Evolutionary conservation across 768 basidiomycete genomes (phyloP).

Genomic region (Auriscalpium orientale): DNA sequence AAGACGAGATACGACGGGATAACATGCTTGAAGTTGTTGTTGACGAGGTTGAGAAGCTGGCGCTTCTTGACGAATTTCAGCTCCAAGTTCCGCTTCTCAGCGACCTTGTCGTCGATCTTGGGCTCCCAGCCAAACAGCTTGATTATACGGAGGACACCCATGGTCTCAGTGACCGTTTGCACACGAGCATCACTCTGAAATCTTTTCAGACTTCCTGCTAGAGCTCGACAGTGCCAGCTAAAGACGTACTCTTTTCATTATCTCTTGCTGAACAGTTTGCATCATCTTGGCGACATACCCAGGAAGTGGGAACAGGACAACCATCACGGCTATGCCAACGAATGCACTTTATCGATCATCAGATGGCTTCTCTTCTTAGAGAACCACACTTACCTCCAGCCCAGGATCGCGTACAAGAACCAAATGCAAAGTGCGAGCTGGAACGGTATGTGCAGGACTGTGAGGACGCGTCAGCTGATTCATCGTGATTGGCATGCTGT

Average conservation of each 20-base stretch:
- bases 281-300: constrained; percentile 30
- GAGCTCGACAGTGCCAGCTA: background rate
- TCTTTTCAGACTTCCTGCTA: background rate
- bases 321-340: constrained; percentile 33
- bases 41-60: constrained; percentile 28
- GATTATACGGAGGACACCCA: constrained; percentile 37
- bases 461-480: background rate
- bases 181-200: constrained; percentile 40
- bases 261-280: constrained; percentile 28
- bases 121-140: constrained; percentile 61
- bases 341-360: constrained; percentile 22
- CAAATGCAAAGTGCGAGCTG: constrained; percentile 32
- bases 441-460: constrained; percentile 31
- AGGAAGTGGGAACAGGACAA: constrained; percentile 35
- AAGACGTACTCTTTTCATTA: constrained; percentile 31
- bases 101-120: constrained; percentile 30
- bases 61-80: constrained; percentile 27
- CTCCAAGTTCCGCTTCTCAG: constrained; percentile 32
- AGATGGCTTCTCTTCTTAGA: background rate
- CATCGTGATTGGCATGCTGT: background rate
- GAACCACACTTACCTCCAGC: constrained; percentile 34
- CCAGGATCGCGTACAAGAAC: constrained; percentile 40
- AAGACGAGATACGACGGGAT: background rate
- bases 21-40: constrained; percentile 25
- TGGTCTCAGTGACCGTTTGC: constrained; percentile 35